Evolutionary conservation across 75 land plant species (phyloP).

Genomic region (Adiantum capillusveneris): DNA sequence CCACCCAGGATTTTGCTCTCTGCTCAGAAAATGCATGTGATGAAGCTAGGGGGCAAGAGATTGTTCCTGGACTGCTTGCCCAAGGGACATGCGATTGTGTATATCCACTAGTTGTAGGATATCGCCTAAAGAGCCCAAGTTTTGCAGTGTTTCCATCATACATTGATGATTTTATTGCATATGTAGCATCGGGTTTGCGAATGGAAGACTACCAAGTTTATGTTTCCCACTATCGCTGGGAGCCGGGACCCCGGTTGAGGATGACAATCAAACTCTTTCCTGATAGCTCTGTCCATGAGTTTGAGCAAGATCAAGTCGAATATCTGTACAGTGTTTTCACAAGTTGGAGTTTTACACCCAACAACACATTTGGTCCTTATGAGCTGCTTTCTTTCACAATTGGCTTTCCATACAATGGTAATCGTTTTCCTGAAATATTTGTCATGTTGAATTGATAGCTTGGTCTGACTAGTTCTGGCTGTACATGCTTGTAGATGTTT

Average conservation of each 20-base stretch:
- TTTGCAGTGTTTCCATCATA: conserved; percentile 53
- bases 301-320: conserved; percentile 50
- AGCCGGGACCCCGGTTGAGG: conserved; percentile 69
- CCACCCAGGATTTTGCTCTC: not conserved
- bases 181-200: conserved; percentile 33
- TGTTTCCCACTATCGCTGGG: conserved; percentile 48
- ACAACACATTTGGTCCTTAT: conserved; percentile 69
- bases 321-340: conserved; percentile 38
- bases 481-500: no score
- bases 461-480: no score
- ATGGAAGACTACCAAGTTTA: conserved; percentile 38
- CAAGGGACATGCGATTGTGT: conserved; percentile 50
- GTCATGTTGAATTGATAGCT: no score
- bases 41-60: not conserved
- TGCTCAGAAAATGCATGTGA: conserved; percentile 2
- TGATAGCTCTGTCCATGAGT: conserved; percentile 8
- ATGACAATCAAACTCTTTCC: conserved; percentile 70
- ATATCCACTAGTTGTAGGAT: conserved; percentile 50
- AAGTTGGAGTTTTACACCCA: conserved; percentile 47
- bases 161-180: conserved; percentile 17
- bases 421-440: no score
- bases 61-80: not conserved
- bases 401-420: conserved; percentile 10
- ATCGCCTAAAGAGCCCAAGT: conserved; percentile 78
- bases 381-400: conserved; percentile 69